Evolutionary conservation across 148 eudicot species (phyloP).

Genomic region (Vaccinium darrowii): DNA sequence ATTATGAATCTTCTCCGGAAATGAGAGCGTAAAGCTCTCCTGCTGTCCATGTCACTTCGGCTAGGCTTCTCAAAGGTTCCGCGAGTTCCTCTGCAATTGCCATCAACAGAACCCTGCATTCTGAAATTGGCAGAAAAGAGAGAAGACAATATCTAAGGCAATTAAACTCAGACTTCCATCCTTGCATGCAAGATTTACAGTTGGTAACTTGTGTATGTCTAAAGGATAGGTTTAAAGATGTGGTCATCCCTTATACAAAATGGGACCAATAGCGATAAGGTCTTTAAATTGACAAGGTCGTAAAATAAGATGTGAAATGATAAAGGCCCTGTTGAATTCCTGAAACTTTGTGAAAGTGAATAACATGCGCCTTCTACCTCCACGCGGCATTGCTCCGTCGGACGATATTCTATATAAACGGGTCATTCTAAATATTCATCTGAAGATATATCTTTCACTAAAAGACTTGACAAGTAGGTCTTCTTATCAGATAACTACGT

Average conservation of each 20-base stretch:
- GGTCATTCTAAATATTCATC: too few relatives aligned
- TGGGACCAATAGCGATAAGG: neutral
- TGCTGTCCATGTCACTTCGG: slow-evolving; percentile 50
- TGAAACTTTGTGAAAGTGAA: neutral
- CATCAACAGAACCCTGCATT: slow-evolving; percentile 36
- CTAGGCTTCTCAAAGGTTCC: slow-evolving; percentile 33
- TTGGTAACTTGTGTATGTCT: neutral
- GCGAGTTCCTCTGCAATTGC: slow-evolving; percentile 33
- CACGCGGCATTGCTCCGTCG: too few relatives aligned
- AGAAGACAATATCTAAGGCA: neutral
- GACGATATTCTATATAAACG: too few relatives aligned
- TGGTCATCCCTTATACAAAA: neutral
- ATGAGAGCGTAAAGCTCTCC: slow-evolving; percentile 33
- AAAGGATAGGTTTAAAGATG: neutral
- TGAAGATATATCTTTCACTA: too few relatives aligned
- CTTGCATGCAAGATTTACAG: neutral
- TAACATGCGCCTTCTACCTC: too few relatives aligned
- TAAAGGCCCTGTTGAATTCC: neutral
- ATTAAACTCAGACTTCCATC: neutral
- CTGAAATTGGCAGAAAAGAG: slow-evolving; percentile 19
- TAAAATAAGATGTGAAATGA: neutral
- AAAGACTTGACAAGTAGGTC: too few relatives aligned
- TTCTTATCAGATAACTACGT: too few relatives aligned
- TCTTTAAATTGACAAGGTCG: neutral
- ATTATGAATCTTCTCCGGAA: slow-evolving; percentile 17